Base-by-base conservation (phyloP, 805 yeast genomes). In the Metschnikowia koreensis region DNA sequence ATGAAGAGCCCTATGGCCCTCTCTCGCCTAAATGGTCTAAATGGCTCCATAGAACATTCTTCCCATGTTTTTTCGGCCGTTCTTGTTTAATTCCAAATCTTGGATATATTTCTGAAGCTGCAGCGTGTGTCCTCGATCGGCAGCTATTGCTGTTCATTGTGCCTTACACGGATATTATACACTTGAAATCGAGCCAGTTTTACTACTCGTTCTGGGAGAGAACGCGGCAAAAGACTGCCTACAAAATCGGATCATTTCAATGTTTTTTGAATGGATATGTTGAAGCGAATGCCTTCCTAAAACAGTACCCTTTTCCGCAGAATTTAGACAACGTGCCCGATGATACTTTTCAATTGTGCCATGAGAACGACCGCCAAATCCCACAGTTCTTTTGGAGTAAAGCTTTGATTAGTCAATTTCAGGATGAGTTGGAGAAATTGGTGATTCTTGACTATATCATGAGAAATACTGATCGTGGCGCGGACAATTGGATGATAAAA, bases 1-100 rank as follows among this genome's bases (percentile, higher is more conserved):
- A 86, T 65, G 92, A 86, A 64, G 91, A 86, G 59, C 92, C 91
- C 0, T 86, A 86, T 61, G 92, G 91, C 0, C 89, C 90, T 1
- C 61, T 86, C 47, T 81, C 87, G 4, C 91, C 92, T 1, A 86
- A 86, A 63, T 84, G 91, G 90, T 80, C 87, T 1, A 86, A 86
- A 66, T 86, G 92, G 91, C 63, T 84, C 3, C 91, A 86, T 62
- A 65, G 91, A 57, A 86, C 85, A 28, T 75, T 86, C 54, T 86
- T 86, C 51, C 92, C 92, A 2, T 86, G 90, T 59, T 86, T 84
- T 62, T 86, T 86, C 67, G 91, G 92, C 5, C 65, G 92, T 47
- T 78, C 86, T 33, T 86, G 91, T 63, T 66, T 86, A 46, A 84
- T 86, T 28, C 89, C 90, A 1, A 86, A 86, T 64, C 73, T 83